Conservation (phyloP, 352 stramenopile species). For the Pythium coloratum region DNA sequence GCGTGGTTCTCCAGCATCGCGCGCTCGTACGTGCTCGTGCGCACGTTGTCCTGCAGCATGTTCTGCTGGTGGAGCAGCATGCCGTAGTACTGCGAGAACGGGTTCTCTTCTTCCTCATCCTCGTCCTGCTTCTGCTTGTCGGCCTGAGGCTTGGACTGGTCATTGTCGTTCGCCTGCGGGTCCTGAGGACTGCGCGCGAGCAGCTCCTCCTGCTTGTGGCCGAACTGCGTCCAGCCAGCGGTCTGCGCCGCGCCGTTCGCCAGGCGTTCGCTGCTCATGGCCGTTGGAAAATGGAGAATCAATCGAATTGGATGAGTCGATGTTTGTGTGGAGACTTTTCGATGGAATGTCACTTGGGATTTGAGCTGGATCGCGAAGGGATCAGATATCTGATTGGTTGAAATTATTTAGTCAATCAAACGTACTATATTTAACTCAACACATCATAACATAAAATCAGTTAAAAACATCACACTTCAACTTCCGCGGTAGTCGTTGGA, state of each 20-base stretch:
- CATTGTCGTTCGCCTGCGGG: neutral
- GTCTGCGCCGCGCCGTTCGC: conserved; percentile 30
- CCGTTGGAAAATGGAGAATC: neutral
- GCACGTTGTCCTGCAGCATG: conserved; percentile 99
- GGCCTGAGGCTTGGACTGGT: neutral
- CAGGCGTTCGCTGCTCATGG: conserved; percentile 25
- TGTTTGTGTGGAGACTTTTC: neutral
- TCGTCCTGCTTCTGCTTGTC: neutral
- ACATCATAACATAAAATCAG: neutral
- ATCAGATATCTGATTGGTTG: conserved; percentile 4
- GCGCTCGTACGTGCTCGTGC: conserved; percentile 98
- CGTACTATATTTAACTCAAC: neutral
- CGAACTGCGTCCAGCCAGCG: conserved; percentile 31
- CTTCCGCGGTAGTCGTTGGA: neutral
- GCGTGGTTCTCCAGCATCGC: conserved; percentile 96
- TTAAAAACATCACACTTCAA: conserved; percentile 25
- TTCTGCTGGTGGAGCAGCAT: conserved; percentile 99
- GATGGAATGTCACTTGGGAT: neutral
- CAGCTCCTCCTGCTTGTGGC: conserved; percentile 33
- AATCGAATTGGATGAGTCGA: neutral
- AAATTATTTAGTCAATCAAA: neutral
- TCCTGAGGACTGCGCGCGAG: neutral
- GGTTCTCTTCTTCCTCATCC: conserved; percentile 68
- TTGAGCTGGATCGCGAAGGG: neutral
- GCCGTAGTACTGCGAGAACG: conserved; percentile 94